These are phyloP conservation scores for Spergularia marina DNA, from an alignment of 148 eudicot species.

Conservation along the genomic window DNA sequence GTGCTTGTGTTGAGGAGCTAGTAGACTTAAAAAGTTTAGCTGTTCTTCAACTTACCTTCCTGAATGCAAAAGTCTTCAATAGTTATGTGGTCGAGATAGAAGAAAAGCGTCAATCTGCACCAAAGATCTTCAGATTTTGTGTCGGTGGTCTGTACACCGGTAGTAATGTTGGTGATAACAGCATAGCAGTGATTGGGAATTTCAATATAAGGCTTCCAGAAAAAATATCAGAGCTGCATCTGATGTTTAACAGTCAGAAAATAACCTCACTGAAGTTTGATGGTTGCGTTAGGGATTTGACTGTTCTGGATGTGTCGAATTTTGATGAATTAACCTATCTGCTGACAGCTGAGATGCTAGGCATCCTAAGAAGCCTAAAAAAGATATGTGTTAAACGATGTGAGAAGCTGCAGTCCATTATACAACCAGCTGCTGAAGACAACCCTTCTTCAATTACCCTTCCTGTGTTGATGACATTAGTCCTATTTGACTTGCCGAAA, in stretches of 20 bases:
- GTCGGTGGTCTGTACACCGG: conserved; percentile 30
- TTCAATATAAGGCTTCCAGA: conserved; percentile 24
- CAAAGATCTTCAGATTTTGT: conserved; percentile 21
- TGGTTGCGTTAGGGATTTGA: conserved; percentile 24
- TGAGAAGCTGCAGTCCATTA: conserved; percentile 23
- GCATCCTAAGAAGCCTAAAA: conserved; percentile 21
- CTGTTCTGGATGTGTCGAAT: conserved; percentile 17
- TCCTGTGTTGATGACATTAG: conserved; percentile 18
- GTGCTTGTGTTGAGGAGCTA: conserved; percentile 39
- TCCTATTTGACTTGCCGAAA: conserved; percentile 27
- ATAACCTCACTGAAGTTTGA: conserved; percentile 24
- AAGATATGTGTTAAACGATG: conserved; percentile 32
- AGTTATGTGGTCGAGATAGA: conserved; percentile 20
- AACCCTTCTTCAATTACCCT: conserved; percentile 22
- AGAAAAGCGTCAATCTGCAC: conserved; percentile 12
- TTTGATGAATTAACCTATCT: conserved; percentile 24
- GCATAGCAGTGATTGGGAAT: conserved; percentile 28
- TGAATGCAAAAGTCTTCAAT: conserved; percentile 28
- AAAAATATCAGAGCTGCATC: conserved; percentile 20
- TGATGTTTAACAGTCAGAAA: conserved; percentile 16
- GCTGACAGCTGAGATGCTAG: conserved; percentile 28
- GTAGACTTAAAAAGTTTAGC: conserved; percentile 12
- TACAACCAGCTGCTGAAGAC: conserved; percentile 35
- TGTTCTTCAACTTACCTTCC: conserved; percentile 28
- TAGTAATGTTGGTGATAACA: conserved; percentile 15